Base-by-base conservation (phyloP, 192 early-diverging fungal genomes). In the Allomyces macrogynus region DNA sequence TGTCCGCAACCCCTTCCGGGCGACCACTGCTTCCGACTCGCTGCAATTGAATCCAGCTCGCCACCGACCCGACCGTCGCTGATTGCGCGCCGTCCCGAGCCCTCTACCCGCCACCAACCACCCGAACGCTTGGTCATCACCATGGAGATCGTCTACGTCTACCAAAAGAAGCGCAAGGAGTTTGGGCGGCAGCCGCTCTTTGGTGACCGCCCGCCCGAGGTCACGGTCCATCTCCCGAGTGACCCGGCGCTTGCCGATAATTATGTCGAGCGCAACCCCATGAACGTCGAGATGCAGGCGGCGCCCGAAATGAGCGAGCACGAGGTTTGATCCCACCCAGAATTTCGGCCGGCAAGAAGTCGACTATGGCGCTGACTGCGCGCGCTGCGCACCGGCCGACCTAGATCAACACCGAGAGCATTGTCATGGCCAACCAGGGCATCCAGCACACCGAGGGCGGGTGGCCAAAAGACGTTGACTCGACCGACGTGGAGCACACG, bases 121-220 rank as follows among this genome's bases (percentile, higher is more conserved):
- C 7, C 32, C 32, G 5, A 8, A 40, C 32, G 7, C 32, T 40
- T 7, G 32, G 32, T 40, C 32, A 8, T 7, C 32, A 40, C 3
- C 5, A 83, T 83, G 81, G 81, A 83, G 67, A 75, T 83, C 62
- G 81, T 83, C 1, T 82, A 82, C 66, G 81, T 83, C 11, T 83
- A 82, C 64, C 81, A 83, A 64, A 63, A 65, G 62, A 83, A 83
- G 67, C 72, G 80, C 42, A 65, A 68, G 24, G 81, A 83, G 61
- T 83, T 82, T 75, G 81, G 81, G 27, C 73, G 73, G 61, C 81
- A 82, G 65, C 68, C 78, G 22, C 69, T 69, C 57, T 74, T 83
- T 67, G 24, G 68, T 32, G 78, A 83, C 67, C 63, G 73, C 12
- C 71, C 66, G 10, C 73, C 73, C 11, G 67, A 72, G 22, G 62